A percentile compares a stretch with the other conserved stretches of the same genome.
These are phyloP conservation scores for Dryas integrifolia DNA, from an alignment of 331 rosid genomes.

Conservation along the genomic window DNA sequence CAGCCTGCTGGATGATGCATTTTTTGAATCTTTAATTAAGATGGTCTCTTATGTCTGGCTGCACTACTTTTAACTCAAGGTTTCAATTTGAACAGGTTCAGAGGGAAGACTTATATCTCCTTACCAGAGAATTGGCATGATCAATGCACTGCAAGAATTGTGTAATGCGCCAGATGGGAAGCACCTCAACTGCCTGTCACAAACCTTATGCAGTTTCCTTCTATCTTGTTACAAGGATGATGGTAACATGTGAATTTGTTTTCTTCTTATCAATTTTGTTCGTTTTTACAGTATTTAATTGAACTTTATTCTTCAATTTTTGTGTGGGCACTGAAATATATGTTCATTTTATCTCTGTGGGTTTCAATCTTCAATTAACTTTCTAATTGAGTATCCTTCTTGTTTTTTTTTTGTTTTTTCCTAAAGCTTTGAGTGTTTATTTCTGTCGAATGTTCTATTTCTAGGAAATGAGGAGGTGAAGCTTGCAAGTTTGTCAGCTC, in stretches of 20 bases:
- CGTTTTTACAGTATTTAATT: neutral
- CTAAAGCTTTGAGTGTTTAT: constrained; percentile 17
- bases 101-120: constrained; percentile 97
- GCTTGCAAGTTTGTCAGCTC: constrained; percentile 59
- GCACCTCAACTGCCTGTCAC: constrained; percentile 51
- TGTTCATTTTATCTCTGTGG: constrained; percentile 1
- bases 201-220: constrained; percentile 65
- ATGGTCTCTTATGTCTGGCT: constrained; percentile 8
- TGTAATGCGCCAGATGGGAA: constrained; percentile 81
- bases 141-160: constrained; percentile 71
- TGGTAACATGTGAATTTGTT: constrained; percentile 38
- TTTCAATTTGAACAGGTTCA: constrained; percentile 52
- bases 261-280: neutral
- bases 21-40: constrained; percentile 12
- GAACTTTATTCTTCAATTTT: constrained; percentile 8
- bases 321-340: neutral
- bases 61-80: constrained; percentile 10
- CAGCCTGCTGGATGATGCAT: constrained; percentile 6
- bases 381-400: constrained; percentile 3
- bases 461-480: constrained; percentile 96
- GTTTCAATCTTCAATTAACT: neutral
- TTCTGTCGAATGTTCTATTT: constrained; percentile 26
- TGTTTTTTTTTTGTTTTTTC: constrained; percentile 12
- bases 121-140: constrained; percentile 90
- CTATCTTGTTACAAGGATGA: constrained; percentile 78